These are phyloP conservation scores for Teratosphaeria epicoccoides DNA, from an alignment of 2,329 filamentous ascomycete genomes.

Conservation along the genomic window DNA sequence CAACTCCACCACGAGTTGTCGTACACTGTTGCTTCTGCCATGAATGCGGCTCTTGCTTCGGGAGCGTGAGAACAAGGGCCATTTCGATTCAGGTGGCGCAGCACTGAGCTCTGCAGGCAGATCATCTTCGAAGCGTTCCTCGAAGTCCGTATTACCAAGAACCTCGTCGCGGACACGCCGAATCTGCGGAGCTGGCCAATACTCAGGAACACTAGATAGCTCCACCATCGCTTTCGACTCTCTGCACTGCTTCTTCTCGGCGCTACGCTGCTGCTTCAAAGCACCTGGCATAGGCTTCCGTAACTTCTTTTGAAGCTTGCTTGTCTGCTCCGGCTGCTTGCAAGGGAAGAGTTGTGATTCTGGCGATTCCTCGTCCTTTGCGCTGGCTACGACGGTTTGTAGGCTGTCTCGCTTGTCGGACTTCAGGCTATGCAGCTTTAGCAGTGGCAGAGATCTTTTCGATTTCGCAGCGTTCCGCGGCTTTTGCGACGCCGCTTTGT, in stretches of 20 bases:
- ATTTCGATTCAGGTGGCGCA: background rate
- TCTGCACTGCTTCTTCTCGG: slow-evolving; percentile 5
- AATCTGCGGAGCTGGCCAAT: background rate
- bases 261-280: slow-evolving; percentile 12
- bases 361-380: background rate
- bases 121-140: background rate
- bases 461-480: background rate
- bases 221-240: too few relatives aligned
- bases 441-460: slow-evolving; percentile 9
- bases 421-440: slow-evolving; percentile 4
- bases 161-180: background rate
- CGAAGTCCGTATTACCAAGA: background rate
- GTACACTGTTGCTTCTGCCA: slow-evolving; percentile 15
- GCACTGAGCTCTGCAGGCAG: background rate
- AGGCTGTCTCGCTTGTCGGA: slow-evolving; percentile 5
- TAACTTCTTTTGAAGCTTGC: slow-evolving; percentile 19
- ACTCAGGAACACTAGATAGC: slow-evolving; percentile 1
- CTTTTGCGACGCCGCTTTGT: slow-evolving; percentile 1
- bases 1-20: slow-evolving; percentile 6
- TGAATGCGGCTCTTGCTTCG: slow-evolving; percentile 12
- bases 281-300: slow-evolving; percentile 23
- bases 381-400: background rate
- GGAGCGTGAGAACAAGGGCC: background rate
- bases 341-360: background rate
- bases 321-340: slow-evolving; percentile 1